Conservation (phyloP, 2,329 filamentous ascomycete species). For the Colletotrichum navitas region DNA sequence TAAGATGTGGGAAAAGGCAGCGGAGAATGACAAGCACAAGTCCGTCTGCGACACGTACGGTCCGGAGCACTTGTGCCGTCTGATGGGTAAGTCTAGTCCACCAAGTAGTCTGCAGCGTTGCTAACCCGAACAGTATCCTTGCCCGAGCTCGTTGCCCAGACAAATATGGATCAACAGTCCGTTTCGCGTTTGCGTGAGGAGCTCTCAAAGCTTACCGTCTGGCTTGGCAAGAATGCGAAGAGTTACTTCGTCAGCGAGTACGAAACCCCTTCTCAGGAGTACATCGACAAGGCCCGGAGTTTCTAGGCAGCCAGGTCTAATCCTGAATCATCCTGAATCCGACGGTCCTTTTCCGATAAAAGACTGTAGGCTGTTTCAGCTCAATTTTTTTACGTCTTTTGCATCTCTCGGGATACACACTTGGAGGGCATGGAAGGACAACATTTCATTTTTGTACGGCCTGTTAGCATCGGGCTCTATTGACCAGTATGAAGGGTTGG, state of each 20-base stretch:
- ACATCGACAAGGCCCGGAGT: constrained; percentile 74
- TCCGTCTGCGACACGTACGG: constrained; percentile 87
- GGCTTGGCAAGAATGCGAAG: constrained; percentile 82
- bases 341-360: neutral
- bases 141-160: constrained; percentile 94
- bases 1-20: constrained; percentile 74
- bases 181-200: constrained; percentile 91
- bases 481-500: constrained; percentile 27
- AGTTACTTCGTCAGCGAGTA: constrained; percentile 85
- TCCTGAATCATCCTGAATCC: neutral
- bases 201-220: constrained; percentile 85
- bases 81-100: constrained; percentile 77
- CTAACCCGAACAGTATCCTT: constrained; percentile 76
- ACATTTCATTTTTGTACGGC: neutral
- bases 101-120: constrained; percentile 14
- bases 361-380: neutral
- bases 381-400: neutral
- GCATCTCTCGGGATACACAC: neutral
- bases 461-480: constrained; percentile 14
- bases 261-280: constrained; percentile 78
- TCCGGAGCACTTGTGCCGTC: constrained; percentile 88
- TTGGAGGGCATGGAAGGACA: constrained; percentile 1
- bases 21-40: constrained; percentile 76
- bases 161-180: constrained; percentile 96
- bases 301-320: constrained; percentile 49